Percentiles rank a stretch among this genome's conserved stretches.
phyloP scores from a whole-genome alignment of 164 flowering plant species.

The Nelumbo lutea region DNA sequence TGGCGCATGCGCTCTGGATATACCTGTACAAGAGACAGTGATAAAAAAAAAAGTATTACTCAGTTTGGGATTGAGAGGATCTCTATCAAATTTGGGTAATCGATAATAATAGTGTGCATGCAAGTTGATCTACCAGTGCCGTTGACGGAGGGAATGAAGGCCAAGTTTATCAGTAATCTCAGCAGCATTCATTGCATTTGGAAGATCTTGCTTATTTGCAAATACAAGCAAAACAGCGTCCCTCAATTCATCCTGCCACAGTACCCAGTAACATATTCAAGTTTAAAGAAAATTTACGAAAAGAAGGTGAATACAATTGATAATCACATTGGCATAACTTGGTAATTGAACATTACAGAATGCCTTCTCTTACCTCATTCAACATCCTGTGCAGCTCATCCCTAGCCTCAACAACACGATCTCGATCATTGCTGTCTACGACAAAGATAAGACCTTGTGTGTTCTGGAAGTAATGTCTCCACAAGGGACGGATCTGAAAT shows the following conservation, averaged over 20 bases:
- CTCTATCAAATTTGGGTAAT: neutral
- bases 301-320: too few relatives aligned
- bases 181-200: constrained; percentile 87
- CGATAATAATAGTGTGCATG: neutral
- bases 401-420: constrained; percentile 28
- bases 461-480: constrained; percentile 33
- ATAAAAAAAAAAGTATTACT: neutral
- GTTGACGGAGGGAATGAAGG: constrained; percentile 76
- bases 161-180: constrained; percentile 87
- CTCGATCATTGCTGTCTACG: constrained; percentile 65
- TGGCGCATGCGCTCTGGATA: constrained; percentile 80
- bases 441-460: constrained; percentile 26
- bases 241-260: constrained; percentile 59
- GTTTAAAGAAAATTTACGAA: neutral
- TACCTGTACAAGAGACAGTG: constrained; percentile 35
- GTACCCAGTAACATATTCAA: neutral
- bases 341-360: neutral
- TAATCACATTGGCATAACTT: too few relatives aligned
- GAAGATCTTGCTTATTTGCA: constrained; percentile 90
- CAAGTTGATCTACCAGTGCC: constrained; percentile 53
- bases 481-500: constrained; percentile 60
- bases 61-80: neutral
- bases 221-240: constrained; percentile 83
- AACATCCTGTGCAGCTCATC: constrained; percentile 51
- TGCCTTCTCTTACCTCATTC: constrained; percentile 38